These are phyloP conservation scores for Podosphaera aphanis DNA, from an alignment of 2,329 filamentous ascomycete genomes.

Conservation along the genomic window DNA sequence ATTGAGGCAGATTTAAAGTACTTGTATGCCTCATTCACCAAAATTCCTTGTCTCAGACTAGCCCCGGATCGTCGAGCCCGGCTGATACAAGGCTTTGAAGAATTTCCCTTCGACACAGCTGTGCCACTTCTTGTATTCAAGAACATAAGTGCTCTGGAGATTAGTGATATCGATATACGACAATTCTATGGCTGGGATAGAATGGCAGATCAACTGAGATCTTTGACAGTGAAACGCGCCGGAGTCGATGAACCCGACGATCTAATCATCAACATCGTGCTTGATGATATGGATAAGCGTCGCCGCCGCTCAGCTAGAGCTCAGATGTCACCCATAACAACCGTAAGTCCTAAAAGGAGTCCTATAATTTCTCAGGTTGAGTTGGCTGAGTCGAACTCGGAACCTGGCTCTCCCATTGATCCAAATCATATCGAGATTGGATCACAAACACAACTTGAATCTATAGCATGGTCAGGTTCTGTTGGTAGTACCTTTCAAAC, in stretches of 20 bases:
- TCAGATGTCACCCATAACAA: conserved; percentile 50
- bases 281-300: conserved; percentile 90
- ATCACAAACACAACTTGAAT: conserved; percentile 7
- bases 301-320: conserved; percentile 70
- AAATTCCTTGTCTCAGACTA: conserved; percentile 76
- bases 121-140: conserved; percentile 96
- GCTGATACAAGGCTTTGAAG: conserved; percentile 79
- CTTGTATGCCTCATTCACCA: conserved; percentile 93
- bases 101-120: conserved; percentile 93
- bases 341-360: conserved; percentile 34
- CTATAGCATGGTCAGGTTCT: conserved; percentile 13
- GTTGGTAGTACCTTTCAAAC: conserved; percentile 12
- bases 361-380: conserved; percentile 41
- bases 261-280: conserved; percentile 71
- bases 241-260: conserved; percentile 77
- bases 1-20: conserved; percentile 79
- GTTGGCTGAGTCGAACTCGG: conserved; percentile 40
- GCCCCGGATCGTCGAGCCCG: conserved; percentile 83
- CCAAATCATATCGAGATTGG: conserved; percentile 15
- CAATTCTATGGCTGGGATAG: conserved; percentile 96
- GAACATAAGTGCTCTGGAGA: conserved; percentile 79
- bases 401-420: conserved; percentile 23
- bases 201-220: conserved; percentile 73
- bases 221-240: conserved; percentile 68
- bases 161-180: conserved; percentile 85